Evolutionary conservation across 2,329 filamentous ascomycete genomes (phyloP).

Genomic region (Dactylellina cionopaga): DNA sequence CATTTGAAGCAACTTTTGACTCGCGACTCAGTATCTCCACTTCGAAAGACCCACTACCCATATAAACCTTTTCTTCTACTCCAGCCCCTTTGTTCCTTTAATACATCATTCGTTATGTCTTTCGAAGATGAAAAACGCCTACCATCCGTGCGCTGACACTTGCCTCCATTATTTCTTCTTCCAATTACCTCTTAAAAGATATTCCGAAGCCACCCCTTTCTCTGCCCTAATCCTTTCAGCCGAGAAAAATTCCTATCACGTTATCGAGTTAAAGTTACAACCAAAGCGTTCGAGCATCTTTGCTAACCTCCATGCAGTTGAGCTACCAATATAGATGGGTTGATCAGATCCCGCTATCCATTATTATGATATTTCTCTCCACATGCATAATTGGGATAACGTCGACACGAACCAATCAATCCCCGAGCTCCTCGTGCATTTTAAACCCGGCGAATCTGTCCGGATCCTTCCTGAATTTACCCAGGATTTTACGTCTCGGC

Average conservation of each 20-base stretch:
- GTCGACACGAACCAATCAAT: too few species aligned
- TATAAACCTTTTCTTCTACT: constrained; percentile 1
- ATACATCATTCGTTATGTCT: constrained; percentile 20
- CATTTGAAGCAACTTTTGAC: neutral
- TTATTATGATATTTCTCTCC: too few species aligned
- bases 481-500: neutral
- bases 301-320: too few species aligned
- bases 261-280: constrained; percentile 3
- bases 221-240: constrained; percentile 19
- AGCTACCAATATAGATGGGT: too few species aligned
- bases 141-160: constrained; percentile 25
- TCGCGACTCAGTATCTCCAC: constrained; percentile 1
- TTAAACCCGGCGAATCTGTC: constrained; percentile 19
- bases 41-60: constrained; percentile 4
- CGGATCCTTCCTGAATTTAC: constrained; percentile 27
- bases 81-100: constrained; percentile 9
- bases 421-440: constrained; percentile 12
- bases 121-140: constrained; percentile 19
- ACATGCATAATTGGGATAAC: too few species aligned
- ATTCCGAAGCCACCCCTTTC: constrained; percentile 12
- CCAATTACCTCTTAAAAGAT: neutral
- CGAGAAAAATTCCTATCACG: neutral
- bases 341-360: too few species aligned
- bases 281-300: too few species aligned
- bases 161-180: neutral